Base-by-base conservation (phyloP, 2,329 filamentous ascomycete genomes). In the Cercospora sp. region DNA sequence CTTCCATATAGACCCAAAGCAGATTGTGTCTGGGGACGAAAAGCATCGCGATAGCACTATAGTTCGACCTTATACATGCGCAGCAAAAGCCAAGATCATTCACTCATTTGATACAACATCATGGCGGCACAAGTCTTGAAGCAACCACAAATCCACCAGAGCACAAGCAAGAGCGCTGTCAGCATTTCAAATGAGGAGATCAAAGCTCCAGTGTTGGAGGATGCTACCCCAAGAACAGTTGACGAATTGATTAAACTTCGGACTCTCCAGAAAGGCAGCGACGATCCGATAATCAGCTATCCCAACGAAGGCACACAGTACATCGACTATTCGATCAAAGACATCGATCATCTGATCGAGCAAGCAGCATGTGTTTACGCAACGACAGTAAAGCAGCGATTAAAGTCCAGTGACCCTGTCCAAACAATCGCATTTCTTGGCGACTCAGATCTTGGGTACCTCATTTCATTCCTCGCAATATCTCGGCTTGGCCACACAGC, bases 401-500 rank as follows among this genome's bases (percentile, higher is more conserved):
- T 36, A 26, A 55, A 31, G 10, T 71, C 69, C 10, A 64, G 65
- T 30, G 68, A 75, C 36, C 58, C 69, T n/a, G 68, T 70, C 12
- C 64, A 71, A 48, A 80, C 83, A 1, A 79, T 87, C 36, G 84
- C 80, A 2, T 73, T 87, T 8, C 75, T 87, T 2, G 85, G 83
- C 0, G 80, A 81, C 1, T 87, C 85, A 1, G 82, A 84, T 68
- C 75, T 88, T 7, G 82, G 85, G 65, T 87, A 86, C 67, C 78
- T 86, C 31, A 78, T 87, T 40, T 82, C 84, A 1, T 77, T 84
- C 33, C 78, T 87, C 40, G 86, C 84, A 0, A 72, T 88, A 61
- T 82, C 80, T n/a, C 83, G 84, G 68, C 78, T 88, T 10, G 86
- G 86, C 3, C 84, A 85, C 74, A 82, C 84, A 0, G 80, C 83